These are phyloP conservation scores for Metarhizium humberi DNA, from an alignment of 2,329 filamentous ascomycete genomes.

Conservation along the genomic window DNA sequence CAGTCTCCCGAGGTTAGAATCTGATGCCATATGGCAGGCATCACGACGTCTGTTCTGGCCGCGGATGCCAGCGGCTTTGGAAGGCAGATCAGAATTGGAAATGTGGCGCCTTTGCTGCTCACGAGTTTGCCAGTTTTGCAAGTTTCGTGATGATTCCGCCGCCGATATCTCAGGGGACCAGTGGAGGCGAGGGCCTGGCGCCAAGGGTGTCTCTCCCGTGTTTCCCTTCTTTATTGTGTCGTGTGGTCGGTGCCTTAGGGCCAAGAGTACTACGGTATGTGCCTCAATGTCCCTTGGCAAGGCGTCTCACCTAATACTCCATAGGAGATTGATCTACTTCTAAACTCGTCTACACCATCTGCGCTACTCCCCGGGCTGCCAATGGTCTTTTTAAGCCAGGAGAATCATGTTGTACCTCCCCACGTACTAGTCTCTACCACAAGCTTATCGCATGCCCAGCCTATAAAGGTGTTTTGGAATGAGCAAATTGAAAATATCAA, in stretches of 20 bases:
- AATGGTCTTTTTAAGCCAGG: conserved; percentile 54
- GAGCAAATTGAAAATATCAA: conserved; percentile 54
- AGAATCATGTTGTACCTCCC: conserved; percentile 50
- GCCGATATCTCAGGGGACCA: conserved; percentile 24
- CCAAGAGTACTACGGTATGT: conserved; percentile 55
- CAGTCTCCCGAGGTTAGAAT: conserved; percentile 30
- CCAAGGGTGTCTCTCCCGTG: conserved; percentile 49
- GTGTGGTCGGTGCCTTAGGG: conserved; percentile 57
- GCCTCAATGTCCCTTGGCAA: background rate
- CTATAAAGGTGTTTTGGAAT: conserved; percentile 59
- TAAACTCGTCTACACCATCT: conserved; percentile 51
- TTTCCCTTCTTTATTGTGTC: conserved; percentile 63
- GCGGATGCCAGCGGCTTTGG: conserved; percentile 59
- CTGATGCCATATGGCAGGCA: conserved; percentile 61
- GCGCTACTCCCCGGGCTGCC: conserved; percentile 59
- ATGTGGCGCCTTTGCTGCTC: conserved; percentile 68
- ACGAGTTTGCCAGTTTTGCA: conserved; percentile 59
- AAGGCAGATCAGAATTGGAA: conserved; percentile 55
- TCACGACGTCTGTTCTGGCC: conserved; percentile 58
- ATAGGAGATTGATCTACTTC: conserved; percentile 61
- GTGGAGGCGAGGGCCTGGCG: conserved; percentile 54
- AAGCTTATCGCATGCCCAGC: conserved; percentile 33
- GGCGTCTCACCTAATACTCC: conserved; percentile 12
- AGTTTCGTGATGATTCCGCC: conserved; percentile 23
- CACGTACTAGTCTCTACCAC: conserved; percentile 39